Conservation (phyloP, 768 basidiomycete species). For the Hortiboletus campestris region DNA sequence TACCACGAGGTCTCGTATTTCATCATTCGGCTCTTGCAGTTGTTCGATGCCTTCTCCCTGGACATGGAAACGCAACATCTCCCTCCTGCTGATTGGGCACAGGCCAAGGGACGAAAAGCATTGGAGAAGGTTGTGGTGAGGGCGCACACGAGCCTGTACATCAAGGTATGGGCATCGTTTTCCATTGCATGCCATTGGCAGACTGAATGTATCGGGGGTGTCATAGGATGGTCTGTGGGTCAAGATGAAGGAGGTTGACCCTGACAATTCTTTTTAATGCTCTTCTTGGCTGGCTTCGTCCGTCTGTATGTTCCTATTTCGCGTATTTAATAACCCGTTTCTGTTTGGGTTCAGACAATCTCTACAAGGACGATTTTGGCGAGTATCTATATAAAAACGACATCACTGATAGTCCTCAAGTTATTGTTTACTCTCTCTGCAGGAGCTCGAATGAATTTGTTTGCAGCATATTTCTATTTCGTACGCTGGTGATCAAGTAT, state of each 20-base stretch:
- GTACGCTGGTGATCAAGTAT: too few species aligned
- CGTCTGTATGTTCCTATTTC: neutral
- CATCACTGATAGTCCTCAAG: too few species aligned
- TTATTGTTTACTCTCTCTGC: too few species aligned
- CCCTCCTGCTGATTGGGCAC: constrained; percentile 34
- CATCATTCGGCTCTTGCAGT: constrained; percentile 50
- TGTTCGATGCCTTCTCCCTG: constrained; percentile 42
- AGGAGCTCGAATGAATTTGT: too few species aligned
- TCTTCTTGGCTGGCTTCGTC: neutral
- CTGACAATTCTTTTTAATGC: constrained; percentile 1
- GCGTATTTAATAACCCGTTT: neutral
- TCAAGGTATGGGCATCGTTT: constrained; percentile 30
- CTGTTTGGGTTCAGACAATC: too few species aligned
- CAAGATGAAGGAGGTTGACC: constrained; percentile 19
- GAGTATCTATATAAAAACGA: too few species aligned
- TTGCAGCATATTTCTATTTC: too few species aligned
- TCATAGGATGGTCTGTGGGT: constrained; percentile 28
- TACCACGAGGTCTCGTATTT: constrained; percentile 56
- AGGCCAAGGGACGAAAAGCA: constrained; percentile 35
- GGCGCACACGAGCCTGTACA: constrained; percentile 43
- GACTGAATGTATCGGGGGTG: neutral
- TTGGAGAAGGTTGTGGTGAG: constrained; percentile 41
- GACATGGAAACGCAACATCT: constrained; percentile 33
- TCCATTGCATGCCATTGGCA: neutral
- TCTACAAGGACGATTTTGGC: too few species aligned